These are phyloP conservation scores for Physcomitrellopsis africana DNA, from an alignment of 225 moss, liverwort and hornwort genomes.

Conservation along the genomic window DNA sequence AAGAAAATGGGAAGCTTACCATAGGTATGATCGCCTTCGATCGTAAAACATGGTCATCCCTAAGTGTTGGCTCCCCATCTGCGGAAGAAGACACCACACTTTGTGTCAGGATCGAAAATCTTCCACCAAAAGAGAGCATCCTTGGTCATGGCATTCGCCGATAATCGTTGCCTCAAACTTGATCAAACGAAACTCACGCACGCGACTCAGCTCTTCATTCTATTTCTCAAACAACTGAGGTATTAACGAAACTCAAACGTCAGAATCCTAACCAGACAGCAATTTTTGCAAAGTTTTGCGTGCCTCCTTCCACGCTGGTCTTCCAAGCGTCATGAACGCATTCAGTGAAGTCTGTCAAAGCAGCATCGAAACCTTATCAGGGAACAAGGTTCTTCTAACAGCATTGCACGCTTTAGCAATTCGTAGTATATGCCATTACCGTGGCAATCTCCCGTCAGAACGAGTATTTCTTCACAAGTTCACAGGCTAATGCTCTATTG, in stretches of 20 bases:
- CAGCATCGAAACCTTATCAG: background rate
- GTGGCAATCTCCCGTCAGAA: background rate
- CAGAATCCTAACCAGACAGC: slow-evolving; percentile 59
- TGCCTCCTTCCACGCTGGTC: slow-evolving; percentile 94
- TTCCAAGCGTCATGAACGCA: slow-evolving; percentile 88
- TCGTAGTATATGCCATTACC: background rate
- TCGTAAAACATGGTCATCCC: slow-evolving; percentile 65
- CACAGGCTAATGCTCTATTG: background rate
- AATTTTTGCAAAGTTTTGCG: slow-evolving; percentile 78
- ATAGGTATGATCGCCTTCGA: slow-evolving; percentile 69
- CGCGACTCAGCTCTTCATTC: background rate
- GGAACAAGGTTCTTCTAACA: background rate
- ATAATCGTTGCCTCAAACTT: background rate
- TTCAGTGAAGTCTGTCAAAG: slow-evolving; percentile 71
- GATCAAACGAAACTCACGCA: background rate
- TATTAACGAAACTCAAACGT: background rate
- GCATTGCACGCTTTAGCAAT: background rate
- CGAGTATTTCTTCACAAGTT: background rate
- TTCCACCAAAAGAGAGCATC: background rate
- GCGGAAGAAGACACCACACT: slow-evolving; percentile 21
- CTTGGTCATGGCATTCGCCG: background rate
- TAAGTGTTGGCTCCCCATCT: slow-evolving; percentile 82
- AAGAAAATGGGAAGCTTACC: slow-evolving; percentile 37
- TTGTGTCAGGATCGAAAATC: slow-evolving; percentile 12
- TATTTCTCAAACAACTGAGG: background rate